phyloP scores from a whole-genome alignment of 129 eudicot genomes.

The Escallonia rubra region DNA sequence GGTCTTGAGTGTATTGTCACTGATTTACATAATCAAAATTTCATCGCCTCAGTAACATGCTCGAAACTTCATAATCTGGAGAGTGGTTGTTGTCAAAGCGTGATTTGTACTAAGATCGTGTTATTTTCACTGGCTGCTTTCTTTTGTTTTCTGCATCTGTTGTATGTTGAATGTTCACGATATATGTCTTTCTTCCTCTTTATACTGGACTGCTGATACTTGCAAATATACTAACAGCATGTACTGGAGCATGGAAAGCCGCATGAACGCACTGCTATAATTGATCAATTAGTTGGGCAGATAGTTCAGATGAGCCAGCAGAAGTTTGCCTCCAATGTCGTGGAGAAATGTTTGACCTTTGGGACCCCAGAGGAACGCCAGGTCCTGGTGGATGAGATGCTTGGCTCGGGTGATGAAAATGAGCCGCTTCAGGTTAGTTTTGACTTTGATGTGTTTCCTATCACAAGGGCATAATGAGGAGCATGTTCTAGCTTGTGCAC shows the following conservation, averaged over 20 bases:
- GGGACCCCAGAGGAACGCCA: constrained; percentile 76
- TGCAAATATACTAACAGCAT: constrained; percentile 41
- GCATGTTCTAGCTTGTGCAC: neutral
- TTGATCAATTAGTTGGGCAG: constrained; percentile 60
- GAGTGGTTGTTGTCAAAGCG: too few relatives aligned
- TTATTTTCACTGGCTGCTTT: neutral
- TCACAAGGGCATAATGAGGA: neutral
- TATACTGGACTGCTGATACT: neutral
- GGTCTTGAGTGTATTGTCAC: too few relatives aligned
- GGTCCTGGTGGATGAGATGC: constrained; percentile 80
- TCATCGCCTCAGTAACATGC: too few relatives aligned
- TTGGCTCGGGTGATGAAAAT: constrained; percentile 86
- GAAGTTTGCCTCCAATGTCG: constrained; percentile 92
- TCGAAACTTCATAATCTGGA: too few relatives aligned
- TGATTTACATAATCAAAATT: too few relatives aligned
- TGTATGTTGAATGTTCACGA: neutral
- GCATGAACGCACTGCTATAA: constrained; percentile 65
- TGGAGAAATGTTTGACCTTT: constrained; percentile 87
- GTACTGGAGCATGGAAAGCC: constrained; percentile 95
- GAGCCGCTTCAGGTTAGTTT: constrained; percentile 92
- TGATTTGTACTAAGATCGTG: too few relatives aligned
- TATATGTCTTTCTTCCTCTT: neutral
- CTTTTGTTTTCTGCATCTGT: neutral
- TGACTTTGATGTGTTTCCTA: too few relatives aligned
- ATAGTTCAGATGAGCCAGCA: constrained; percentile 97